A percentile compares a stretch with the other conserved stretches of the same genome.
Conservation (phyloP, 2,329 filamentous ascomycete genomes). For the Alternaria sp. region DNA sequence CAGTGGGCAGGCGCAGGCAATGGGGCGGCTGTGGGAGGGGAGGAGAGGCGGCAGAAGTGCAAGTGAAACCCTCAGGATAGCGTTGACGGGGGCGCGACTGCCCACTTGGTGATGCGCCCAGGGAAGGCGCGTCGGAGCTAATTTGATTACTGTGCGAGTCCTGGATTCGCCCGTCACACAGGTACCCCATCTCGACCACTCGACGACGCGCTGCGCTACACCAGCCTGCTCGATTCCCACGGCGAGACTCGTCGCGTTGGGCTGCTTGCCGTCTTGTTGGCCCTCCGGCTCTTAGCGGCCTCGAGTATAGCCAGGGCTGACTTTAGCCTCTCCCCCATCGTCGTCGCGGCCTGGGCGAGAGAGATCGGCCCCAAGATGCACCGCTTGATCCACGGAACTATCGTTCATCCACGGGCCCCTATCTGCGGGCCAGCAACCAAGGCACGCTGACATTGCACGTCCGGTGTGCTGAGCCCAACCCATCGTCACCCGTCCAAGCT, state of each 20-base stretch:
- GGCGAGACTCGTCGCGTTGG: not conserved
- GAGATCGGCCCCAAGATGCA: conserved; percentile 14
- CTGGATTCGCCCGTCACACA: conserved; percentile 22
- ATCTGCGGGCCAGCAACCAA: not conserved
- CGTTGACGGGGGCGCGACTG: conserved; percentile 12
- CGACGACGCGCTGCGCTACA: not conserved
- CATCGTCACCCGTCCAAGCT: not conserved
- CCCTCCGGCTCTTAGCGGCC: not conserved
- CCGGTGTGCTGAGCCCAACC: conserved; percentile 2
- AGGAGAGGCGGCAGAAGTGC: not conserved
- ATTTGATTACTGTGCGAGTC: conserved; percentile 26
- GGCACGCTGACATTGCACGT: not conserved
- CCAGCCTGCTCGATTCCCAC: not conserved
- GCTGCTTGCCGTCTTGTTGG: not conserved
- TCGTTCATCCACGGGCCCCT: conserved; percentile 15
- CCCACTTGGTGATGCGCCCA: conserved; percentile 4
- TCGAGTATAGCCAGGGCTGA: conserved; percentile 5
- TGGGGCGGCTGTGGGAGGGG: conserved; percentile 1
- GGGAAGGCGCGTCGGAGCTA: conserved; percentile 26
- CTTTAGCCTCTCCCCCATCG: conserved; percentile 5
- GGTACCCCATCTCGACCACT: conserved; percentile 13
- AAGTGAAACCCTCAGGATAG: conserved; percentile 1
- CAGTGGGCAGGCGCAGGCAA: conserved; percentile 8
- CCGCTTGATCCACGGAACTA: conserved; percentile 20
- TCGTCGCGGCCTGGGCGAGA: conserved; percentile 15